Conservation (phyloP, 768 basidiomycete species). For the Neoboletus brunneissimus region DNA sequence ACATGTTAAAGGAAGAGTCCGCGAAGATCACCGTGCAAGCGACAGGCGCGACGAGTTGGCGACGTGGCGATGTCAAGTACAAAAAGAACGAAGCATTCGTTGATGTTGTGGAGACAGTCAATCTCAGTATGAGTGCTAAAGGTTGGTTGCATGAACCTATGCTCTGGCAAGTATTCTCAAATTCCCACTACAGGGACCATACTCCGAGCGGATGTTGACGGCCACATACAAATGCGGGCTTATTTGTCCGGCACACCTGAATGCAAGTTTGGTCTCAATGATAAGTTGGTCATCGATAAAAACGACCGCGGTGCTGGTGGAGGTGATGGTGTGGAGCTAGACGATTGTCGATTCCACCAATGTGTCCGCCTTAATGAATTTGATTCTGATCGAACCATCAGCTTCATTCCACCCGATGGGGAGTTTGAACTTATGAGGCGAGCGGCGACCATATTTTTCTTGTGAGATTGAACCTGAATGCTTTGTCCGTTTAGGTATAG, state of each 20-base stretch:
- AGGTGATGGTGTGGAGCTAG: constrained; percentile 84
- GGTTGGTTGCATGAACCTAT: constrained; percentile 37
- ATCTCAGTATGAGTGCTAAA: constrained; percentile 96
- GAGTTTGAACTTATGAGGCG: constrained; percentile 98
- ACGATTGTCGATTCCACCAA: constrained; percentile 98
- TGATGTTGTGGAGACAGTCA: constrained; percentile 97
- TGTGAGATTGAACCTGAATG: constrained; percentile 1
- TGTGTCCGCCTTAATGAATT: constrained; percentile 95
- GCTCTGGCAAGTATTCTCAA: not conserved
- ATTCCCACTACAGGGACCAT: constrained; percentile 60
- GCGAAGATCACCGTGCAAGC: constrained; percentile 97
- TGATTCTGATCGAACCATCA: constrained; percentile 90
- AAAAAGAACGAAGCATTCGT: constrained; percentile 99
- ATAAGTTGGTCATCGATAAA: constrained; percentile 97
- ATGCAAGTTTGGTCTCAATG: constrained; percentile 98
- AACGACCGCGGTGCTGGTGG: constrained; percentile 49
- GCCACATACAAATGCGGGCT: constrained; percentile 96
- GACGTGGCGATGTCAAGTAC: constrained; percentile 94
- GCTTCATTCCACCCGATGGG: constrained; percentile 96
- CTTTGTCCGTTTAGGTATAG: constrained; percentile 65
- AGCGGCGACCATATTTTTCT: constrained; percentile 24
- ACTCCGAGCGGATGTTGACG: constrained; percentile 95
- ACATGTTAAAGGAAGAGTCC: constrained; percentile 75
- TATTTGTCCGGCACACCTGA: constrained; percentile 96
- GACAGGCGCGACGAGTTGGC: constrained; percentile 95